Percentiles rank a stretch among this genome's conserved stretches.
Evolutionary conservation across 768 basidiomycete genomes (phyloP).

Genomic region (Boletus vinaceobasis): DNA sequence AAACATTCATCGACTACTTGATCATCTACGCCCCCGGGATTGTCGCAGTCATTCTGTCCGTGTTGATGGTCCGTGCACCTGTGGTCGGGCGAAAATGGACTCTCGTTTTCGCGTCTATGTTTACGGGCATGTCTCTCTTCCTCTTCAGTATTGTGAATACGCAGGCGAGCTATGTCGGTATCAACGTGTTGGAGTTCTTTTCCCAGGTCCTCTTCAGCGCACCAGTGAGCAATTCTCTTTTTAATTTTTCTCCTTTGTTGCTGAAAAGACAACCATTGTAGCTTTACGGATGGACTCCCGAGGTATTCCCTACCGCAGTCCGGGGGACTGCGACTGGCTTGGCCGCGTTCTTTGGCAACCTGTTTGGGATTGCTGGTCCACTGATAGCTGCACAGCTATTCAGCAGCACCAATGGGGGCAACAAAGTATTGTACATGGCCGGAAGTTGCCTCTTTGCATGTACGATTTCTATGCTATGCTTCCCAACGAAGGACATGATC

Average conservation of each 20-base stretch:
- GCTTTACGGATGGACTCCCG: constrained; percentile 17
- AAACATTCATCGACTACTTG: constrained; percentile 11
- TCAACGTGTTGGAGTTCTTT: constrained; percentile 9
- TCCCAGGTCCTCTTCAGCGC: constrained; percentile 9
- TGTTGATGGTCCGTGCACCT: constrained; percentile 13
- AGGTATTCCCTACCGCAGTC: constrained; percentile 13
- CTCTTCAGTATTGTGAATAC: constrained; percentile 11
- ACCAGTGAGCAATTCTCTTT: not conserved
- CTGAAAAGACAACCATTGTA: not conserved
- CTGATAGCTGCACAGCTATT: constrained; percentile 6
- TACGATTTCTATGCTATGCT: constrained; percentile 3
- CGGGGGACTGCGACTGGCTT: constrained; percentile 13
- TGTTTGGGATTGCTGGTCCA: not conserved
- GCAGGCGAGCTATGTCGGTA: constrained; percentile 8
- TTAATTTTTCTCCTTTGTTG: not conserved
- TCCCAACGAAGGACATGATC: constrained; percentile 15
- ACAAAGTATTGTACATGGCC: constrained; percentile 11
- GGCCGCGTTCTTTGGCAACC: not conserved
- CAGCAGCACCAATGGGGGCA: not conserved
- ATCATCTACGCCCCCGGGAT: constrained; percentile 11
- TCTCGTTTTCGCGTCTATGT: constrained; percentile 11
- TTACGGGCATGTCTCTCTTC: constrained; percentile 3
- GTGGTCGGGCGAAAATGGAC: constrained; percentile 16
- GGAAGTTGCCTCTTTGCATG: constrained; percentile 10
- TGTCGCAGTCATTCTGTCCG: not conserved